These are phyloP conservation scores for Colletotrichum sp. DNA, from an alignment of 2,329 filamentous ascomycete species.

Conservation along the genomic window DNA sequence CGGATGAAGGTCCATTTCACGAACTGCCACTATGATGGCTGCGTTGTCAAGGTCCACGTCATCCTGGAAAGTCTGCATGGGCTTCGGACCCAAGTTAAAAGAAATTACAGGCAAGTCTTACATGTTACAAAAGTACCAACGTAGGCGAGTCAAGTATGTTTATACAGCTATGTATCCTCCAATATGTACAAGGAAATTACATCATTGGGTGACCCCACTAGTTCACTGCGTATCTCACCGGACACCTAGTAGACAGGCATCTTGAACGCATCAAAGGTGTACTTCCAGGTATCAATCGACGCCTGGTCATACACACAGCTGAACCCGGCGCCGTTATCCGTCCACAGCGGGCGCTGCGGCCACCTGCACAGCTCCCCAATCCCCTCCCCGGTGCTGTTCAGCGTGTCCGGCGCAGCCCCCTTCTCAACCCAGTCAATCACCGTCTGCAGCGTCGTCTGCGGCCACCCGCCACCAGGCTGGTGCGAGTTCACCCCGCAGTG, in stretches of 20 bases:
- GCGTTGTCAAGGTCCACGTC: no score
- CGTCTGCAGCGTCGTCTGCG: slow-evolving; percentile 43
- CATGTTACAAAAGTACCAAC: no score
- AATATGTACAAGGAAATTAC: not conserved
- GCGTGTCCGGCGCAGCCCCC: slow-evolving; percentile 43
- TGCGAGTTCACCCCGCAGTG: slow-evolving; percentile 55
- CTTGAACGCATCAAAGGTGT: slow-evolving; percentile 17
- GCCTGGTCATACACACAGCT: slow-evolving; percentile 12
- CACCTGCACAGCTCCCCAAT: slow-evolving; percentile 43
- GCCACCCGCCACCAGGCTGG: slow-evolving; percentile 34
- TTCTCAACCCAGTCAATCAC: slow-evolving; percentile 60
- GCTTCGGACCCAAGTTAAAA: no score
- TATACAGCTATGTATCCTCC: not conserved
- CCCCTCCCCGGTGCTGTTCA: slow-evolving; percentile 44
- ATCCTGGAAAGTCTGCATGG: no score
- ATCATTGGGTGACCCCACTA: no score
- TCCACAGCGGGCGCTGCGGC: slow-evolving; percentile 47
- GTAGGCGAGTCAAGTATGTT: not conserved
- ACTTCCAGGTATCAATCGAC: slow-evolving; percentile 9
- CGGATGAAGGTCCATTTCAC: no score
- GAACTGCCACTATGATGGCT: no score
- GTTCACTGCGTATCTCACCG: no score
- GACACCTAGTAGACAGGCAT: slow-evolving; percentile 6
- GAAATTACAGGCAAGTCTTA: no score
- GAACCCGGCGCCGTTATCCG: not conserved